Evolutionary conservation across 805 yeast species (phyloP).

Genomic region (Metschnikowia chrysomelidarum): DNA sequence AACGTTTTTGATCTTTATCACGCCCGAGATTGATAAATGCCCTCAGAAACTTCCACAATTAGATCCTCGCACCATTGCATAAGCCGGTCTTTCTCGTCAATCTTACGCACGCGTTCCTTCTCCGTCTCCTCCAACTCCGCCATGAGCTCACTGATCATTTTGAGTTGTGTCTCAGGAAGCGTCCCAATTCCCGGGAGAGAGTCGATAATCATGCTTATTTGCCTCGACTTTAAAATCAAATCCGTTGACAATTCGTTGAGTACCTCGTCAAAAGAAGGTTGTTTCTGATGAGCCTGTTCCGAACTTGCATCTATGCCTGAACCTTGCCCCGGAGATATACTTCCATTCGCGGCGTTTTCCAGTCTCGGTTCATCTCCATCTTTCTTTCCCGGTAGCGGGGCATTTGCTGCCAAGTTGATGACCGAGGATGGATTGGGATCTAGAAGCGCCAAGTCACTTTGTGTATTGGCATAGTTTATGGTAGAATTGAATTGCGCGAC

Average conservation of each 20-base stretch:
- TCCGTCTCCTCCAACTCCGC: slow-evolving; percentile 62
- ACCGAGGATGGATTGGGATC: slow-evolving; percentile 65
- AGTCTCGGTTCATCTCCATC: slow-evolving; percentile 16
- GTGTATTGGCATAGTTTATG: slow-evolving; percentile 57
- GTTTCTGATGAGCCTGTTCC: slow-evolving; percentile 1
- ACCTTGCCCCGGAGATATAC: neutral
- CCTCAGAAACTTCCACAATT: slow-evolving; percentile 58
- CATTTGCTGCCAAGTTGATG: slow-evolving; percentile 59
- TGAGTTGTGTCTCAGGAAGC: slow-evolving; percentile 69
- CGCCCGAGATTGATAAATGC: slow-evolving; percentile 39
- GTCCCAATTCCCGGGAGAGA: slow-evolving; percentile 92
- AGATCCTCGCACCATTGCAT: slow-evolving; percentile 61
- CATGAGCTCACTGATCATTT: slow-evolving; percentile 59
- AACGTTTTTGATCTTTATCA: neutral
- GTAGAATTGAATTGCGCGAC: slow-evolving; percentile 80
- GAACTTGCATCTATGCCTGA: neutral
- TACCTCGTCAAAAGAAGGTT: slow-evolving; percentile 39
- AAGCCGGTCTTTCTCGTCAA: slow-evolving; percentile 62
- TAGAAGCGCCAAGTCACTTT: slow-evolving; percentile 36
- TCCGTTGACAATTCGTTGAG: slow-evolving; percentile 81
- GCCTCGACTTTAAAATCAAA: slow-evolving; percentile 80
- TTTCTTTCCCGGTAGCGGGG: slow-evolving; percentile 44
- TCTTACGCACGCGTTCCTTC: slow-evolving; percentile 51
- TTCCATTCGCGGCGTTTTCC: slow-evolving; percentile 17
- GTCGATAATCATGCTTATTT: slow-evolving; percentile 80